Evolutionary conservation across 176 grass and related monocot genomes (phyloP), one percentile per base, ranked within the genome.

Genomic region (Lolium multiflorum): DNA sequence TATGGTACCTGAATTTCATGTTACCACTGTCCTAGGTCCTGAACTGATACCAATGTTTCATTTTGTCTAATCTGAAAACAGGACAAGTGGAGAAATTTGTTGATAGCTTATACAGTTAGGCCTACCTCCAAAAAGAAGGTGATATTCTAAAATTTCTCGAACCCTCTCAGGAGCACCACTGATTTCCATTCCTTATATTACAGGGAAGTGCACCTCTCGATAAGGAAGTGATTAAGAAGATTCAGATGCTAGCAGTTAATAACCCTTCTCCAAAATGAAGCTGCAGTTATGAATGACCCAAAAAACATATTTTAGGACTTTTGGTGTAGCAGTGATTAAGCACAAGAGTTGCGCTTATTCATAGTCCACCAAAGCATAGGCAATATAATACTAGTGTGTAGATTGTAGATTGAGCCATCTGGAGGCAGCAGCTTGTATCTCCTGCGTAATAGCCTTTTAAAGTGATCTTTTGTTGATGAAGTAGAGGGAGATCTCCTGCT

Each of bases 21-120:
- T 24, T 72, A 72, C 20, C 41, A 37, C 9, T 48, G 46, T 48
- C 66, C 37, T 43, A 11, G 17, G 66, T 70, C 66, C 66, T 9
- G 14, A 20, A n/a, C 41, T 48, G 11, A 72, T 12, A 72, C 18
- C 41, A 7, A 22, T 72, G 9, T 13, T 10, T 77, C 49, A 37
- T 77, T 25, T 56, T 37, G 50, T 77, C 37, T 37, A 17, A 56
- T 76, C 8, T 37, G 46, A 43, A 48, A 48, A 48, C 17, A 77
- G 24, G 51, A 77, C 18, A 77, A 77, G 7, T 77, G 50, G 74
- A 77, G 74, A 38, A 77, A 77, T 55, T 5, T 77, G 5, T 1
- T 7, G 74, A 38, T 11, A 57, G 9, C 74, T 15, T 57, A 37
- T 4, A 10, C 1, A 24, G 25, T 3, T 17, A 77, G 10, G 3